A percentile compares a stretch with the other conserved stretches of the same genome.
These are phyloP conservation scores for Fereydounia khargensis DNA, from an alignment of 1,284 basidiomycete species.

Conservation along the genomic window DNA sequence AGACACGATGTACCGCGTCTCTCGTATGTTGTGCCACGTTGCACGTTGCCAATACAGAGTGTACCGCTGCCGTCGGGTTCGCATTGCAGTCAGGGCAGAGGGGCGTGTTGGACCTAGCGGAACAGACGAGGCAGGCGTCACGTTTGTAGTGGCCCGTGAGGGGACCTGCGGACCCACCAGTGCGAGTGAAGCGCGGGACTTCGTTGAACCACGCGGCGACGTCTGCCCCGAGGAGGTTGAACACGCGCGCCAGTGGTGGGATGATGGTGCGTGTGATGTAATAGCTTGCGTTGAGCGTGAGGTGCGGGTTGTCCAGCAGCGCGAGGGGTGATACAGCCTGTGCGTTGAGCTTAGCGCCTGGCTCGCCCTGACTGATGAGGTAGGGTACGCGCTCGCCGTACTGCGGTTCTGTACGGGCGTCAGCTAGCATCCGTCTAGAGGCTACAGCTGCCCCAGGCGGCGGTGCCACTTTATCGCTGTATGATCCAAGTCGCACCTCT, in stretches of 20 bases:
- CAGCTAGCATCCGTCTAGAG: slow-evolving; percentile 70
- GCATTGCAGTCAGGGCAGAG: slow-evolving; percentile 39
- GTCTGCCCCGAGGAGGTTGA: slow-evolving; percentile 87
- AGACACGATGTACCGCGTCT: slow-evolving; percentile 39
- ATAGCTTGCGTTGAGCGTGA: slow-evolving; percentile 78
- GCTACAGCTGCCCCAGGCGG: slow-evolving; percentile 88
- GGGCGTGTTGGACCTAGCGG: slow-evolving; percentile 62
- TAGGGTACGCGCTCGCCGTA: slow-evolving; percentile 93
- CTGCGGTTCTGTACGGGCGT: slow-evolving; percentile 79
- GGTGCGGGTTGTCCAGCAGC: slow-evolving; percentile 69
- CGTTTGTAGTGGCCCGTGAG: too few relatives aligned
- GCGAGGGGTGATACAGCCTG: slow-evolving; percentile 77
- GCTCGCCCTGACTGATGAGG: slow-evolving; percentile 72
- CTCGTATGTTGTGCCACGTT: too few relatives aligned
- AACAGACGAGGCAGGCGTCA: slow-evolving; percentile 72
- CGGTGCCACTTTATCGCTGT: slow-evolving; percentile 74
- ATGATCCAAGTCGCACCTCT: slow-evolving; percentile 77
- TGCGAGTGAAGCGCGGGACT: too few relatives aligned
- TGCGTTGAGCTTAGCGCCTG: slow-evolving; percentile 73
- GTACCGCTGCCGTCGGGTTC: slow-evolving; percentile 8
- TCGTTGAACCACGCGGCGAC: slow-evolving; percentile 83
- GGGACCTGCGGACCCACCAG: too few relatives aligned
- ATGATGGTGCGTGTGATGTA: slow-evolving; percentile 86
- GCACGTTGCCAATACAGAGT: too few relatives aligned
- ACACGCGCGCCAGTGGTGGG: slow-evolving; percentile 82